Evolutionary conservation across 495 filamentous ascomycete species (phyloP), one percentile per base, ranked within the genome.

Genomic region (Rusavskia elegans): DNA sequence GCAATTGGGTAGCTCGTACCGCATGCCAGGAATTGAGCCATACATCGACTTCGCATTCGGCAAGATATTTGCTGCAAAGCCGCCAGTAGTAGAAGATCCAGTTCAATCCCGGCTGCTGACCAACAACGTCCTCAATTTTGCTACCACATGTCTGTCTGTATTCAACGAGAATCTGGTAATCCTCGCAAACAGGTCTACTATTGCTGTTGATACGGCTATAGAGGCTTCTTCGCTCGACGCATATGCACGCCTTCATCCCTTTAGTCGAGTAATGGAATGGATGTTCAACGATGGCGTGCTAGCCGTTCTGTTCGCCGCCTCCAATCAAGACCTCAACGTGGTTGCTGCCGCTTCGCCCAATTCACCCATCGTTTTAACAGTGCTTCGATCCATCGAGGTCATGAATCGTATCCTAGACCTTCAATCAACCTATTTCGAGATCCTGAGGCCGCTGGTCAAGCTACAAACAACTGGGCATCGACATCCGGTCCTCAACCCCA

Each of bases 111-210:
- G 79, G 39, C 65, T 87, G 11, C 63, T 97, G 40, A 83, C 81
- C 20, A 79, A 79, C 50, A 81, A 78, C 49, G 95, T 89, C 59
- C 70, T 99, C 37, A 71, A 85, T 32, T 89, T 97, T 60, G 79
- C 87, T 40, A 64, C 78, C 35, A 71, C 75, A 16, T 90, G 86
- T 58, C 67, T 99, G 35, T 68, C 70, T 6, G 85, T 77, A 6
- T 99, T 97, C 68, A 95, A 97, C 62, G 93, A 97, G 63, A 80
- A 92, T 58, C 71, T 99, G 6, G 81, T 97, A 10, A 71, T 87
- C 23, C 75, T 94, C 50, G 83, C 86, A 19, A 90, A 83, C 59
- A 73, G 81, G 53, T 81, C 85, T 2, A 82, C 77, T 50, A 65
- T 89, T 10, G 63, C 75, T 23, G 78, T 93, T 6, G 89, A 96